phyloP scores from a whole-genome alignment of 257 asterid genomes.

The Solanum acaule region DNA sequence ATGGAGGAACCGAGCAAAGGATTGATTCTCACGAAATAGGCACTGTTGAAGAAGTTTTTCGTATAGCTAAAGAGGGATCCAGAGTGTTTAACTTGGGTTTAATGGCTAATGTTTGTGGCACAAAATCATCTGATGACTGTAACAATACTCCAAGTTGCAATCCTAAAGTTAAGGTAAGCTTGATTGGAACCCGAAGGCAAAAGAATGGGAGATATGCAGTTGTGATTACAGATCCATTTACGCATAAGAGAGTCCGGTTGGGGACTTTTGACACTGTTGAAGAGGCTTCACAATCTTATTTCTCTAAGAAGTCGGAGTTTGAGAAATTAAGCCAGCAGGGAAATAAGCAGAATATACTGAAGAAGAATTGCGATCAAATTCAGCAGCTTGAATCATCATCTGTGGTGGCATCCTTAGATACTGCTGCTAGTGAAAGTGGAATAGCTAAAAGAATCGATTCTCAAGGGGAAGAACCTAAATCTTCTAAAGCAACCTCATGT shows the following conservation, averaged over 20 bases:
- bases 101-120: neutral
- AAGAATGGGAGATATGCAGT: neutral
- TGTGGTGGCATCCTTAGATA: neutral
- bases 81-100: neutral
- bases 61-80: neutral
- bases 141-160: too few relatives aligned
- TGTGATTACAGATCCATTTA: neutral
- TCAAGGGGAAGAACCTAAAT: neutral
- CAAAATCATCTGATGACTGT: neutral
- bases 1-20: neutral
- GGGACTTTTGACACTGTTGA: neutral
- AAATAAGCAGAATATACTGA: neutral
- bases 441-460: neutral
- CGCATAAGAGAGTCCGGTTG: neutral
- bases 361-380: neutral
- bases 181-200: neutral
- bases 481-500: neutral
- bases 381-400: neutral
- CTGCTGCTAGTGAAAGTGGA: neutral
- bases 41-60: neutral
- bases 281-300: neutral
- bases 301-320: neutral
- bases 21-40: neutral
- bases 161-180: neutral
- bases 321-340: neutral